Evolutionary conservation across 805 yeast genomes (phyloP), one percentile per base, ranked within the genome.

Genomic region (Metschnikowia cubensis): DNA sequence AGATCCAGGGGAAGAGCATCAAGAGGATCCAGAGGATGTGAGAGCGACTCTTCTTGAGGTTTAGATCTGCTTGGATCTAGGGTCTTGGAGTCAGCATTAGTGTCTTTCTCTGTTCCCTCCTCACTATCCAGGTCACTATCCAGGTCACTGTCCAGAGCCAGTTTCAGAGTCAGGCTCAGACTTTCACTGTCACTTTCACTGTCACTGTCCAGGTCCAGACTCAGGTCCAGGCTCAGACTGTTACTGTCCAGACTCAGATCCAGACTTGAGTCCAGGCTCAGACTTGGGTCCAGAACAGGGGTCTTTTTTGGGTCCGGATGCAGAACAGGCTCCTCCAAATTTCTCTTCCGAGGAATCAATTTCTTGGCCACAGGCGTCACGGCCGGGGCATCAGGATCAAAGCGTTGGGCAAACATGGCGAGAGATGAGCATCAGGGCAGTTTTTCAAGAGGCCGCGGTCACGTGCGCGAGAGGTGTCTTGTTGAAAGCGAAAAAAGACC

Each of bases 331-430:
- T 36, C 51, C 31, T 51, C 57, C 40, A 50, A 40, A 21, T 56
- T 53, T 36, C 64, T 51, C 51, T 61, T 61, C 38, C 61, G 52
- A 39, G 48, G 45, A n/a, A 57, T 31, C 41, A 56, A 37, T 34
- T 47, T 46, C 25, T 38, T 20, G 34, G 43, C 48, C 35, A 47
- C 42, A 15, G 52, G 49, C 32, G 41, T 47, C 17, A 65, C 48
- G 7, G 60, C 60, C 37, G 62, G 62, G 10, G 55, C 58, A 41
- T 47, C 50, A 17, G 88, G 88, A 55, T 81, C 87, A 58, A 79
- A 84, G 62, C 89, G 71, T 14, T 79, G 76, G 7, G 86, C 87
- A 69, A 84, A 84, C 89, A 84, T 82, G 29, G 45, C 20, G 49
- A 32, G 45, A 33, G 47, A 38, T 39, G 50, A 35, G 46, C 39